Evolutionary conservation across 2,329 filamentous ascomycete genomes (phyloP).

Genomic region (Xylaria sp.): DNA sequence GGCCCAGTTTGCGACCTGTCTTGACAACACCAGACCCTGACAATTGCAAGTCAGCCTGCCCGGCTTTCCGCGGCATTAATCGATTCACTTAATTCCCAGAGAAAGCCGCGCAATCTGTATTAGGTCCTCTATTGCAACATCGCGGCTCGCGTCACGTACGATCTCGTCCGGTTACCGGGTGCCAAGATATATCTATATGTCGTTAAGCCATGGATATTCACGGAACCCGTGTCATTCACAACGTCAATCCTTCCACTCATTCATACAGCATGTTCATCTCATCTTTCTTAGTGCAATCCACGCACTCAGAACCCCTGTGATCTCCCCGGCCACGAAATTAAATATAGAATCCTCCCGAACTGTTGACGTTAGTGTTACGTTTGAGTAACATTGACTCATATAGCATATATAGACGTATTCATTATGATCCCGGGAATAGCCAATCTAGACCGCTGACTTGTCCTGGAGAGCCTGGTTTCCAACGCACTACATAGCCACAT

Average conservation of each 20-base stretch:
- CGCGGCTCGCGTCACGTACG: not conserved
- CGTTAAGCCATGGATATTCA: not conserved
- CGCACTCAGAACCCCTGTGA: not conserved
- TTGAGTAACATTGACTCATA: slow-evolving; percentile 11
- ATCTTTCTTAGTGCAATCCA: not conserved
- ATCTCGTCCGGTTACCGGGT: not conserved
- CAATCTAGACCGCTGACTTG: slow-evolving; percentile 10
- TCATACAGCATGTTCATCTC: not conserved
- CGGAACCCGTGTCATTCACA: not conserved
- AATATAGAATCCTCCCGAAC: slow-evolving; percentile 17
- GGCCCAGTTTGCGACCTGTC: slow-evolving; percentile 18
- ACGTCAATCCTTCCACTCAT: not conserved
- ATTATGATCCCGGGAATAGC: slow-evolving; percentile 5
- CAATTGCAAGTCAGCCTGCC: not conserved
- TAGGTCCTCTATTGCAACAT: not conserved
- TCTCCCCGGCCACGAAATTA: slow-evolving; percentile 6
- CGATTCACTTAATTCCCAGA: not conserved
- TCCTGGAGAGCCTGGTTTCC: slow-evolving; percentile 20
- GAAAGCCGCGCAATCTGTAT: not conserved
- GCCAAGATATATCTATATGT: not conserved
- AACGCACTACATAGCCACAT: slow-evolving; percentile 14
- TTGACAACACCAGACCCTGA: not conserved
- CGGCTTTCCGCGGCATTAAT: not conserved
- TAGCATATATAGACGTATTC: slow-evolving; percentile 9
- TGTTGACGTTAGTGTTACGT: not conserved